Base-by-base conservation (phyloP, 192 early-diverging fungal genomes). In the Endogone sp. region DNA sequence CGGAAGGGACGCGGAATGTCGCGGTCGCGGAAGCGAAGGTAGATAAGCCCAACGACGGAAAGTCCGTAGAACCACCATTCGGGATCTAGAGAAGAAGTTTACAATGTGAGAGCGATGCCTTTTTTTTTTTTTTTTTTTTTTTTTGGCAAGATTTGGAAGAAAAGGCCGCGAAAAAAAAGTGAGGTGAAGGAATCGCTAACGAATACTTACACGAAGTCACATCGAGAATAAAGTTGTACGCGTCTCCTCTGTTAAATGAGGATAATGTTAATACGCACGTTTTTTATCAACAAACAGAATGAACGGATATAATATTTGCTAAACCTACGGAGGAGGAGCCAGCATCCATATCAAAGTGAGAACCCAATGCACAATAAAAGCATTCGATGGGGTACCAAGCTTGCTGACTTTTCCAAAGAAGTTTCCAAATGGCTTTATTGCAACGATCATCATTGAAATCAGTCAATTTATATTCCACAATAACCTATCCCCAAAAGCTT, bases 221-320 rank as follows among this genome's bases (percentile, higher is more conserved):
- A 69, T 88, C 79, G 49, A 88, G 76, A 10, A 90, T 66, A 29
- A 90, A 83, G 59, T 86, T 84, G 66, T 87, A 90, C n/a, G 81
- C 85, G 56, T 49, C 37, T 11, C 37, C 37, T 11, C 37, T 49
- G 37, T 49, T 6, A 16, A 49, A 49, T 49, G 37, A 49, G 37
- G 9, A 49, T 11, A 16, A 49, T 49, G 37, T 11, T 16, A 16
- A 16, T 49, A 49, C 6, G 37, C 16, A 49, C 6, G 16, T 49
- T 49, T 49, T 49, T 6, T 11, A 31, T 32, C 13, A 32, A 31
- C 29, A 3, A 4, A 11, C 54, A 4, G 8, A 16, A 64, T 31
- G 29, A 49, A 11, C 37, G 16, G 16, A 49, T 11, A 49, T 6
- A 49, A 49, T 49, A 49, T n/a, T n/a, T 49, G 37, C 9, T 16